Conservation (phyloP, 805 yeast genomes). For the Lipomyces oligophaga region DNA sequence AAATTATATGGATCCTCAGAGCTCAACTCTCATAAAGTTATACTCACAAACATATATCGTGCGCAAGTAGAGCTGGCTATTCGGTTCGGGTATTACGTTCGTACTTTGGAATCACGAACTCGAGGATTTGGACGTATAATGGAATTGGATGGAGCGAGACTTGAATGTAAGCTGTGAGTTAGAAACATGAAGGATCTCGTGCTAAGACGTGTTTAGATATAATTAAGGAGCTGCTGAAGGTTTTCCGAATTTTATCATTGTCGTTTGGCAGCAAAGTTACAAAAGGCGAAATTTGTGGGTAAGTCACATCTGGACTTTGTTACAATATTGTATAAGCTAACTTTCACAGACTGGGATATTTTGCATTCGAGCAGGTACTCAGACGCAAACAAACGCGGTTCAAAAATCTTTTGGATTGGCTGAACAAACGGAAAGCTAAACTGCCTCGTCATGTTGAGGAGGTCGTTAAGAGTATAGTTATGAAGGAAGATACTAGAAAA, state of each 20-base stretch:
- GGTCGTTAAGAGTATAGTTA: no score
- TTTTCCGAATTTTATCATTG: not conserved
- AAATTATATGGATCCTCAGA: conserved; percentile 9
- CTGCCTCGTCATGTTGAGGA: not conserved
- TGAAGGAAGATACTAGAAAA: not conserved
- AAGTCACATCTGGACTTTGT: not conserved
- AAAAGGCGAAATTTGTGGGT: conserved; percentile 3
- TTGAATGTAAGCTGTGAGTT: conserved; percentile 2
- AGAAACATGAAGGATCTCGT: not conserved
- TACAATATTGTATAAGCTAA: no score
- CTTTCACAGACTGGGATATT: conserved; percentile 7
- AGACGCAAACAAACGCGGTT: conserved; percentile 11
- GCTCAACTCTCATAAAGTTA: conserved; percentile 16
- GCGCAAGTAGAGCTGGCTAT: conserved; percentile 19
- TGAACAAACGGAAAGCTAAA: not conserved
- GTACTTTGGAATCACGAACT: not conserved
- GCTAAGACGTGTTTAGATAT: not conserved
- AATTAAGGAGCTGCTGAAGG: not conserved
- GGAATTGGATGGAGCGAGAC: not conserved
- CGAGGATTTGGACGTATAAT: not conserved
- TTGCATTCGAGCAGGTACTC: conserved; percentile 10
- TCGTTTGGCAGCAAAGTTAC: not conserved
- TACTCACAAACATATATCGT: conserved; percentile 16
- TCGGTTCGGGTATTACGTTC: conserved; percentile 15
- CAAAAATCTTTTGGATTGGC: conserved; percentile 8